A percentile compares a stretch with the other conserved stretches of the same genome.
Evolutionary conservation across 2,329 filamentous ascomycete species (phyloP).

Genomic region (Diplodia scrobiculata): DNA sequence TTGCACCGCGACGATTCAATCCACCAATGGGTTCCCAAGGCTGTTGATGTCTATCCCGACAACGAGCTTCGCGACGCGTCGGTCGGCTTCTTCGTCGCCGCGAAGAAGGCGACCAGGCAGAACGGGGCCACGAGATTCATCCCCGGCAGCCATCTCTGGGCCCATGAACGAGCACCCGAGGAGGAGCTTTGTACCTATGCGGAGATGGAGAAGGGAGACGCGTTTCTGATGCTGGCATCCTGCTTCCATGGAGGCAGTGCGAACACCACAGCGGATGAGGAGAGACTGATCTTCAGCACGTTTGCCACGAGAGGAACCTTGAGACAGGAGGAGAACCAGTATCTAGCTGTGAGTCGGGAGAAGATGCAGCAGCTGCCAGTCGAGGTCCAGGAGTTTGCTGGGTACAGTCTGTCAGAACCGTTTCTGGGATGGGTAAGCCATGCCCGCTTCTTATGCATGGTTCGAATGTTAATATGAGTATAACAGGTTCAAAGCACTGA

Average conservation of each 20-base stretch:
- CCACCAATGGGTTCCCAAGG: constrained; percentile 34
- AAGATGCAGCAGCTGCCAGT: constrained; percentile 34
- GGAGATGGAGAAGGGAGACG: constrained; percentile 43
- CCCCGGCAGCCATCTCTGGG: constrained; percentile 43
- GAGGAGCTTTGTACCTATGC: constrained; percentile 31
- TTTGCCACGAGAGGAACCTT: constrained; percentile 43
- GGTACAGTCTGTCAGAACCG: constrained; percentile 33
- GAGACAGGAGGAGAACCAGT: constrained; percentile 48
- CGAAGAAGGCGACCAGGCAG: constrained; percentile 36
- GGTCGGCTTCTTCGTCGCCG: constrained; percentile 44
- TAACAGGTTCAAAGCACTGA: no score
- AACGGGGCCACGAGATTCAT: constrained; percentile 47
- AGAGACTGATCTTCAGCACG: constrained; percentile 40
- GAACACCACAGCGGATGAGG: constrained; percentile 41
- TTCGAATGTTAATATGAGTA: no score
- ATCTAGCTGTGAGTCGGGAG: constrained; percentile 37
- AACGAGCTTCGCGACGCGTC: constrained; percentile 35
- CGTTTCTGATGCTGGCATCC: constrained; percentile 44
- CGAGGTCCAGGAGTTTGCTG: constrained; percentile 31
- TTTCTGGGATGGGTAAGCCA: constrained; percentile 14
- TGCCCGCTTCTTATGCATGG: no score
- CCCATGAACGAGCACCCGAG: background rate
- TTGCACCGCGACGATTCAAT: constrained; percentile 40
- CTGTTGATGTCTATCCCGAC: constrained; percentile 19
- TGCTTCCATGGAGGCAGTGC: constrained; percentile 43